These are phyloP conservation scores for Penicillium sp. DNA, from an alignment of 2,329 filamentous ascomycete genomes.

Conservation along the genomic window DNA sequence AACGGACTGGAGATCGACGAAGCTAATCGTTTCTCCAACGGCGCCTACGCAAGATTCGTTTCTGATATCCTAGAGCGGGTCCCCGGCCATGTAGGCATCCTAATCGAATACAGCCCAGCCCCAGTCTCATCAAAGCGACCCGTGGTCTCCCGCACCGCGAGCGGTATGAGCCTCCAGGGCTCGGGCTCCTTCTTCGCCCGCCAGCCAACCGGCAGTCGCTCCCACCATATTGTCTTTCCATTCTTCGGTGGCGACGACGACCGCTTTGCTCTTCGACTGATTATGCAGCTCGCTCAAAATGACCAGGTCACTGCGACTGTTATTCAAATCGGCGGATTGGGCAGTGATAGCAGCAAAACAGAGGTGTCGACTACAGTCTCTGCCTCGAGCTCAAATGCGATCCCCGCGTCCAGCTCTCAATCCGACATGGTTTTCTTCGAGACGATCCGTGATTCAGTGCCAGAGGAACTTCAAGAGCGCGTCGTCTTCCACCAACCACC, in stretches of 20 bases:
- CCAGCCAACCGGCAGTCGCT: constrained; percentile 60
- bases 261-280: constrained; percentile 72
- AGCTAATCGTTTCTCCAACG: constrained; percentile 58
- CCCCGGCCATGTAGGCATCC: constrained; percentile 69
- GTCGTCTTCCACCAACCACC: constrained; percentile 54
- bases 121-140: constrained; percentile 32
- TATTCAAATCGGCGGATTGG: constrained; percentile 55
- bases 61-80: constrained; percentile 63
- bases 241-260: constrained; percentile 87
- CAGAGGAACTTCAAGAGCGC: constrained; percentile 51
- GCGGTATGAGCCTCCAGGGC: constrained; percentile 61
- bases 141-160: constrained; percentile 47
- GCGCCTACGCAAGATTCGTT: constrained; percentile 73
- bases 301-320: constrained; percentile 76
- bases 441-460: constrained; percentile 57
- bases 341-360: constrained; percentile 6
- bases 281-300: constrained; percentile 80
- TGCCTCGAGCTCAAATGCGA: constrained; percentile 3
- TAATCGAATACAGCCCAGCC: constrained; percentile 72
- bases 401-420: constrained; percentile 23
- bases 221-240: constrained; percentile 81
- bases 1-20: constrained; percentile 53
- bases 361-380: constrained; percentile 7
- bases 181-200: constrained; percentile 59
- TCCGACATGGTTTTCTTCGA: constrained; percentile 58